Evolutionary conservation across 169 alveolate species (phyloP), one percentile per base, ranked within the genome.

Genomic region (Neospora caninum): DNA sequence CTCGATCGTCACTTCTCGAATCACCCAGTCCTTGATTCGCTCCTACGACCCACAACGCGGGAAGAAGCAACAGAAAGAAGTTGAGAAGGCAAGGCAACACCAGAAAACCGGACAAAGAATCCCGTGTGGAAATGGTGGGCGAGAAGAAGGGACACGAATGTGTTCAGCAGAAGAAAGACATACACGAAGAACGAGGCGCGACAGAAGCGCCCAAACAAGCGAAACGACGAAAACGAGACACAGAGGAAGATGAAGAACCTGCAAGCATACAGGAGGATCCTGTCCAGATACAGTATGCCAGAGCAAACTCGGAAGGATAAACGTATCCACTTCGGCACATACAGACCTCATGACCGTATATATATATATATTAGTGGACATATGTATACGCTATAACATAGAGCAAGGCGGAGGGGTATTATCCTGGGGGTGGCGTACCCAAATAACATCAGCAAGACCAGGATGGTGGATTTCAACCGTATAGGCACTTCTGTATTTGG

Each of bases 391-490:
- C n/a, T n/a, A n/a, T n/a, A n/a, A n/a, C n/a, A n/a, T n/a, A n/a
- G n/a, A n/a, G n/a, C n/a, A n/a, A n/a, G n/a, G n/a, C n/a, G n/a
- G n/a, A n/a, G n/a, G n/a, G n/a, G n/a, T n/a, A n/a, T n/a, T n/a
- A n/a, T n/a, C n/a, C n/a, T n/a, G n/a, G 58, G 58, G n/a, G 84
- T 1, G 39, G 34, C 86, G n/a, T 82, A 88, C 94, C 94, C 94
- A 89, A 9, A 89, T 78, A 39, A 94, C 82, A 69, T 70, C 92
- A 9, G 96, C 94, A 13, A 89, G 96, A 10, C 36, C 92, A 45
- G 96, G 88, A 49, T 88, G 96, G 31, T 45, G 80, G 70, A 89
- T 78, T 25, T 88, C 94, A 41, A 80, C 73, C 16, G 96, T 88
- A 64, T 80, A 43, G 16, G 94, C 94, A 7, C 93, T 82, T 39